These are phyloP conservation scores for Paraphaeosphaeria minitans DNA, from an alignment of 2,329 filamentous ascomycete species.

Conservation along the genomic window DNA sequence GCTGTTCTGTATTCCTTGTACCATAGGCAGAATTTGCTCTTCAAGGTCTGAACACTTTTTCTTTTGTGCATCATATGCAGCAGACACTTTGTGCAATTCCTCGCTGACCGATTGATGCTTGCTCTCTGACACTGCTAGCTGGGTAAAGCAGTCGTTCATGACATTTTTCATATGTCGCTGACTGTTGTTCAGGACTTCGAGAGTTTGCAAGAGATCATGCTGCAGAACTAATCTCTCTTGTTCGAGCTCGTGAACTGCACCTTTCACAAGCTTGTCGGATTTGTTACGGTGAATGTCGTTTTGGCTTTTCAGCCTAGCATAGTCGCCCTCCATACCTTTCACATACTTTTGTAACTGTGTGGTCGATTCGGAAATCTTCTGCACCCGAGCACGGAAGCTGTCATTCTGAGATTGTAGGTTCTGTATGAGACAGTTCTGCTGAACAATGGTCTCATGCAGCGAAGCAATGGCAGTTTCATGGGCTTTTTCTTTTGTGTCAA, in stretches of 20 bases:
- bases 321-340: conserved; percentile 36
- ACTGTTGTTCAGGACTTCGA: conserved; percentile 18
- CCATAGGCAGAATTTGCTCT: conserved; percentile 20
- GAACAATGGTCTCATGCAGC: conserved; percentile 15
- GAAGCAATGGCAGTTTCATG: conserved; percentile 14
- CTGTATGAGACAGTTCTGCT: conserved; percentile 16
- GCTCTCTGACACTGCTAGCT: conserved; percentile 18
- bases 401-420: conserved; percentile 16
- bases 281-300: conserved; percentile 17
- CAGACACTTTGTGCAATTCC: conserved; percentile 17
- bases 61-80: conserved; percentile 27
- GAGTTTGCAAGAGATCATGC: conserved; percentile 16
- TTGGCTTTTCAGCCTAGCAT: conserved; percentile 26
- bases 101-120: conserved; percentile 20
- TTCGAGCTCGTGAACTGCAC: conserved; percentile 26
- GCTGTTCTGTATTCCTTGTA: conserved; percentile 23
- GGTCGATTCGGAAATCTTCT: conserved; percentile 20
- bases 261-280: conserved; percentile 18
- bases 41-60: conserved; percentile 28
- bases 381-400: conserved; percentile 6
- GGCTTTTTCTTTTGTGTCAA: conserved; percentile 7
- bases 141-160: conserved; percentile 23
- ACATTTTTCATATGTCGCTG: conserved; percentile 20
- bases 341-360: conserved; percentile 32
- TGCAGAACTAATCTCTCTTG: conserved; percentile 27